A percentile compares a stretch with the other conserved stretches of the same genome.
Conservation (phyloP, 768 basidiomycete genomes). For the Panaeolus cyanescens region DNA sequence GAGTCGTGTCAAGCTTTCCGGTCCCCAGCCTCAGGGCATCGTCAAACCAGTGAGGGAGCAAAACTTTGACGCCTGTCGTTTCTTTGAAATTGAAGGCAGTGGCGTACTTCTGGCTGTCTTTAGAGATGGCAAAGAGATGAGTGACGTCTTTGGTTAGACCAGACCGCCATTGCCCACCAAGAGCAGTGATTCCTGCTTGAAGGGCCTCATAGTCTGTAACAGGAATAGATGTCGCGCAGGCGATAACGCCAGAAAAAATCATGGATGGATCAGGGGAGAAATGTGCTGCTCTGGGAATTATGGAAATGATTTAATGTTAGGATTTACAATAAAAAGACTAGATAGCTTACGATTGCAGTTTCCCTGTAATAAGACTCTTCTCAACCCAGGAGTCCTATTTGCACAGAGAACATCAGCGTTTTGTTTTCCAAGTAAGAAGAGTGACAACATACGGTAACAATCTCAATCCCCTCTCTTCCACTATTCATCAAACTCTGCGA, state of each 20-base stretch:
- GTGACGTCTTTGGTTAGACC: slow-evolving; percentile 85
- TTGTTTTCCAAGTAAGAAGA: background rate
- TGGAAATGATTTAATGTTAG: slow-evolving; percentile 4
- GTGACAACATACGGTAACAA: slow-evolving; percentile 19
- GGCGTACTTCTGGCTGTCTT: slow-evolving; percentile 52
- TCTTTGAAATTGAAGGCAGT: slow-evolving; percentile 60
- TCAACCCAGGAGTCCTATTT: slow-evolving; percentile 65
- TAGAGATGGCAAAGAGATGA: slow-evolving; percentile 71
- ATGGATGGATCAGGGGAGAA: slow-evolving; percentile 79
- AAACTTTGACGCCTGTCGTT: slow-evolving; percentile 58
- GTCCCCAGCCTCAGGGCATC: slow-evolving; percentile 65
- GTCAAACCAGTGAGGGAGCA: slow-evolving; percentile 95
- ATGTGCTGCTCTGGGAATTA: slow-evolving; percentile 49
- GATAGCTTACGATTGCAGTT: slow-evolving; percentile 52
- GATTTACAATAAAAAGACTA: background rate
- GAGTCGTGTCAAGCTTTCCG: slow-evolving; percentile 47
- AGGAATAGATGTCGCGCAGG: slow-evolving; percentile 63
- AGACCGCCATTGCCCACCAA: slow-evolving; percentile 81
- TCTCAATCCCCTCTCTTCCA: slow-evolving; percentile 34
- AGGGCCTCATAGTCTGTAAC: slow-evolving; percentile 71
- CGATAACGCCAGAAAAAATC: slow-evolving; percentile 84
- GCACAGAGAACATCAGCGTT: background rate
- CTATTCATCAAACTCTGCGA: slow-evolving; percentile 49
- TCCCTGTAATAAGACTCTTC: slow-evolving; percentile 57
- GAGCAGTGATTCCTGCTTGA: slow-evolving; percentile 66